Base-by-base conservation (phyloP, 371 early-diverging fungal species). In the Apophysomyces elegans region DNA sequence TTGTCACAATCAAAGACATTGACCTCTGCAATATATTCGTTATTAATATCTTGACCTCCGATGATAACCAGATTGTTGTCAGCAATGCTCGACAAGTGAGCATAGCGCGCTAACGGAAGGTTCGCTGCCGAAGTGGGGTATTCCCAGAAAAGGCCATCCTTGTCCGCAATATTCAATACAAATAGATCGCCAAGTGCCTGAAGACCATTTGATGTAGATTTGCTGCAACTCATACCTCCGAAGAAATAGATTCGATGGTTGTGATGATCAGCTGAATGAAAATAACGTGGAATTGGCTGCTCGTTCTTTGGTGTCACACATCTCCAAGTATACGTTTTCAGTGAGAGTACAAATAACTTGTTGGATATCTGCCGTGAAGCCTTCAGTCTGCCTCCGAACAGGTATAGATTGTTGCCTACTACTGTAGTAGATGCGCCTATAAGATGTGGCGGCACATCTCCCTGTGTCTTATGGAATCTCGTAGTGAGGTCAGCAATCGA, bases 31-130 rank as follows among this genome's bases (percentile, higher is more conserved):
- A 91, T 70, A 62, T 91, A 91, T 13, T 81, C 80, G 60, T 86
- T 88, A 35, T 77, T 70, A 7, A 85, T 69, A 44, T 90, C 90
- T 69, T 91, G 90, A n/a, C 92, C 92, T 36, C 92, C 91, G 45
- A 91, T 77, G 6, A 91, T 73, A 16, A 91, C 74, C 50, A 91
- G 58, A 46, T 44, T 70, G 46, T 84, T 72, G 13, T 81, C 78
- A 6, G 87, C 56, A 58, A 87, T 62, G 21, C 84, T 71, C 1
- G 90, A 77, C 37, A 91, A 66, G 54, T 91, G 92, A 5, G 92
- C 91, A 74, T 90, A 90, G 4, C 92, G 82, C 14, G 91, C 12
- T 73, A 59, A 64, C 8, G 63, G 37, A 37, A 65, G 57, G 21
- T 56, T 58, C 13, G 39, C 69, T 66, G 66, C 68, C 37, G 65